phyloP scores from a whole-genome alignment of 305 asterid genomes.

The Fraxinus latifolia region DNA sequence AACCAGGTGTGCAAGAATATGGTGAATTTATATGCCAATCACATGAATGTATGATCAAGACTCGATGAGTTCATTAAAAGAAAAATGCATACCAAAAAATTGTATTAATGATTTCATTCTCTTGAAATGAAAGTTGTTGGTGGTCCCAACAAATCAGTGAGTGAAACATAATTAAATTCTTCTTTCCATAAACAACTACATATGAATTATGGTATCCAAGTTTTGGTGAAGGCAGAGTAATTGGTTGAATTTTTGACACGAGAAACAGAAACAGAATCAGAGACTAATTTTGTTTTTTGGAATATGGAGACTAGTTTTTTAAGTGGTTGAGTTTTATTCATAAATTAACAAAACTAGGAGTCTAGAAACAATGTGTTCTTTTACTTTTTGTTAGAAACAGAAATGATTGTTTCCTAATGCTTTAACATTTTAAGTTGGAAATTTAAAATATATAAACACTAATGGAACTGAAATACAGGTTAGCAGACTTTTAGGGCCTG shows the following conservation, averaged over 20 bases:
- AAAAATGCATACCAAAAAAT: background rate
- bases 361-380: background rate
- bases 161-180: background rate
- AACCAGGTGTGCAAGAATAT: background rate
- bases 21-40: background rate
- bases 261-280: background rate
- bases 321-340: slow-evolving; percentile 3
- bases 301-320: background rate
- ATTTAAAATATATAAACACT: background rate
- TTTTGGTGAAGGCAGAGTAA: slow-evolving; percentile 4
- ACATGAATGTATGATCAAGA: background rate
- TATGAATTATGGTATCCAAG: background rate
- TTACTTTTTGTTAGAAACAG: background rate
- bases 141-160: background rate
- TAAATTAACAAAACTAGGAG: background rate
- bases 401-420: background rate
- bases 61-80: background rate
- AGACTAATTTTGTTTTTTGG: background rate
- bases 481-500: background rate
- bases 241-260: background rate
- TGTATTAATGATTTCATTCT: background rate
- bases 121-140: slow-evolving; percentile 12
- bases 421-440: background rate
- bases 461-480: background rate
- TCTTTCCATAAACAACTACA: background rate